These are phyloP conservation scores for Circinella minor DNA, from an alignment of 371 early-diverging fungal genomes.

Conservation along the genomic window DNA sequence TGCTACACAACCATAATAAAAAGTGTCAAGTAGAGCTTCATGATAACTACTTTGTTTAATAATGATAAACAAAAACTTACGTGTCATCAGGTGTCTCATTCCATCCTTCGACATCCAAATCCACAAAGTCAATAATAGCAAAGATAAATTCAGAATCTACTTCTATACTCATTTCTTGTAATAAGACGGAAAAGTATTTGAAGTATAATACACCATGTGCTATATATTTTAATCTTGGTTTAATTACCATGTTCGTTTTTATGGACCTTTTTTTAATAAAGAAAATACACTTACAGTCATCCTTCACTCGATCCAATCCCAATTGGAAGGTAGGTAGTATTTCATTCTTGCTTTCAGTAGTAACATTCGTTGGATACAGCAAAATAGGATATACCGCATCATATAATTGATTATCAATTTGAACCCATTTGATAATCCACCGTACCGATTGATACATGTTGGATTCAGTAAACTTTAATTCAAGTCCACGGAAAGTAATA, in stretches of 20 bases:
- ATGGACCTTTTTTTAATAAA: not conserved
- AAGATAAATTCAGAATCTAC: slow-evolving; percentile 86
- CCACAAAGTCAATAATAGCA: slow-evolving; percentile 84
- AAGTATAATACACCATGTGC: slow-evolving; percentile 84
- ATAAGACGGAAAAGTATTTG: slow-evolving; percentile 77
- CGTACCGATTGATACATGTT: slow-evolving; percentile 67
- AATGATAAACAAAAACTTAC: slow-evolving; percentile 9
- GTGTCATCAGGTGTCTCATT: slow-evolving; percentile 30
- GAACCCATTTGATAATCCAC: slow-evolving; percentile 79
- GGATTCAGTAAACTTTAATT: slow-evolving; percentile 71
- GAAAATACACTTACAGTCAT: slow-evolving; percentile 52
- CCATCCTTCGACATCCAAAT: slow-evolving; percentile 72
- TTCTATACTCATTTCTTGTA: slow-evolving; percentile 89
- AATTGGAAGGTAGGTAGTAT: slow-evolving; percentile 62
- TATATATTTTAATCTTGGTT: slow-evolving; percentile 12
- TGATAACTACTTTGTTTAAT: no score
- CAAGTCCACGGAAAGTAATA: slow-evolving; percentile 69
- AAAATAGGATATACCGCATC: slow-evolving; percentile 80
- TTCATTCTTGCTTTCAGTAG: slow-evolving; percentile 57
- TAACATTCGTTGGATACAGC: slow-evolving; percentile 80
- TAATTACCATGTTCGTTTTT: not conserved
- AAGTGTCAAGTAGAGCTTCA: not conserved
- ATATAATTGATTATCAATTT: slow-evolving; percentile 87
- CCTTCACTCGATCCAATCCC: slow-evolving; percentile 71
- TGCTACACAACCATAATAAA: slow-evolving; percentile 25